Percentiles rank a stretch among this genome's conserved stretches.
phyloP scores from a whole-genome alignment of 208 protist species.

The Vickermania spadyakhi region DNA sequence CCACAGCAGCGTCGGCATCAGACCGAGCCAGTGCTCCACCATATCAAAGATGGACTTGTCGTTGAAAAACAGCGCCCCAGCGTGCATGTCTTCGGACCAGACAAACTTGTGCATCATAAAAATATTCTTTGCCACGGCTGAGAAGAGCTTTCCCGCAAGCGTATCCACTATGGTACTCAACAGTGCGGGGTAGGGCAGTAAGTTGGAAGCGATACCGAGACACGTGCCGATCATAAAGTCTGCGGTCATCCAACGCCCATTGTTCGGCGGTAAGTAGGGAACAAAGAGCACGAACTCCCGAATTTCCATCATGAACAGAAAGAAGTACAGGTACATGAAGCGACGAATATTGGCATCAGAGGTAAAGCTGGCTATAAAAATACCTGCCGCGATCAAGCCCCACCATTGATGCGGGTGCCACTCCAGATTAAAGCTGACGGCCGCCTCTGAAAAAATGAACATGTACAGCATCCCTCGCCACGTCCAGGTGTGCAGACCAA shows the following conservation, averaged over 20 bases:
- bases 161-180: slow-evolving; percentile 16
- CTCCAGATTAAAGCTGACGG: slow-evolving; percentile 11
- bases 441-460: slow-evolving; percentile 7
- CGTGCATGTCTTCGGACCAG: slow-evolving; percentile 17
- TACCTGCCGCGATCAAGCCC: slow-evolving; percentile 13
- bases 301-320: slow-evolving; percentile 26
- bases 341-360: slow-evolving; percentile 17
- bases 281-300: slow-evolving; percentile 16
- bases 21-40: slow-evolving; percentile 16
- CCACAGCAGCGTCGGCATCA: slow-evolving; percentile 28
- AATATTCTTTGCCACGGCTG: slow-evolving; percentile 17
- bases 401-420: slow-evolving; percentile 15
- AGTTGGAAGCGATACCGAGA: slow-evolving; percentile 13
- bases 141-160: slow-evolving; percentile 16
- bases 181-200: slow-evolving; percentile 21
- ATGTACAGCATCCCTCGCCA: slow-evolving; percentile 20
- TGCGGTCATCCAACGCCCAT: slow-evolving; percentile 13
- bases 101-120: slow-evolving; percentile 21
- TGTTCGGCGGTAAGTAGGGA: slow-evolving; percentile 10
- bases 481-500: slow-evolving; percentile 22
- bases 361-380: slow-evolving; percentile 13
- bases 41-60: slow-evolving; percentile 19
- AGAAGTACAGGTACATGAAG: slow-evolving; percentile 28
- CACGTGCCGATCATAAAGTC: slow-evolving; percentile 23
- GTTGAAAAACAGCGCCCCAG: slow-evolving; percentile 22